A percentile compares a stretch with the other conserved stretches of the same genome.
Evolutionary conservation across 495 filamentous ascomycete species (phyloP).

Genomic region (Penicillium alfredii): DNA sequence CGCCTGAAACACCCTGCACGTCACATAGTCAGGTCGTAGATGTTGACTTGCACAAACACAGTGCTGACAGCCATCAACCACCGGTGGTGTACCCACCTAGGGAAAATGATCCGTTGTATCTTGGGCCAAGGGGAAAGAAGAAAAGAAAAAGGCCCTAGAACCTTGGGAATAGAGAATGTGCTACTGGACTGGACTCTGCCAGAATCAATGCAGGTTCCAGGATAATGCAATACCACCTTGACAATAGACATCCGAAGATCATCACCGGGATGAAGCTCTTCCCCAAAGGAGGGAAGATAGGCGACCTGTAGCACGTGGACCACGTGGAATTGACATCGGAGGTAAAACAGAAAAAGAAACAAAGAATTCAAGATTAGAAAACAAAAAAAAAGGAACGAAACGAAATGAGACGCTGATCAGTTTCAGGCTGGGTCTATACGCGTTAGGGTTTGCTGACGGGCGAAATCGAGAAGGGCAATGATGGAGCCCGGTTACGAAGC

Average conservation of each 20-base stretch:
- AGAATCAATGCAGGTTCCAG: no score
- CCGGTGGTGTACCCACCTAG: no score
- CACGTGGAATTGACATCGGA: conserved; percentile 17
- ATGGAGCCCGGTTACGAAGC: no score
- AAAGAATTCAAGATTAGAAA: not conserved
- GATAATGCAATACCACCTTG: no score
- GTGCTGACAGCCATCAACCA: conserved; percentile 19
- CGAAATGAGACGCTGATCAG: not conserved
- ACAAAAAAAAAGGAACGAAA: not conserved
- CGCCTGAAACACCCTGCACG: not conserved
- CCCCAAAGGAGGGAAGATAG: conserved; percentile 19
- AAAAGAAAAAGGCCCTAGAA: no score
- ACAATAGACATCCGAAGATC: not conserved
- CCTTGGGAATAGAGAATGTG: no score
- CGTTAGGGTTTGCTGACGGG: conserved; percentile 2
- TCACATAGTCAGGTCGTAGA: conserved; percentile 1
- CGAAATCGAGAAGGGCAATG: no score
- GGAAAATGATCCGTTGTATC: no score
- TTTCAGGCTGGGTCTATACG: conserved; percentile 4
- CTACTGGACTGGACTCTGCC: no score
- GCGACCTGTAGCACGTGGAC: conserved; percentile 24
- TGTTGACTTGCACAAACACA: conserved; percentile 19
- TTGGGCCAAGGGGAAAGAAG: no score
- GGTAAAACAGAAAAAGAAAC: not conserved
- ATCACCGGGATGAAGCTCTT: conserved; percentile 7